A percentile compares a stretch with the other conserved stretches of the same genome.
Conservation (phyloP, 192 early-diverging fungal species). For the Coemansia sp. region DNA sequence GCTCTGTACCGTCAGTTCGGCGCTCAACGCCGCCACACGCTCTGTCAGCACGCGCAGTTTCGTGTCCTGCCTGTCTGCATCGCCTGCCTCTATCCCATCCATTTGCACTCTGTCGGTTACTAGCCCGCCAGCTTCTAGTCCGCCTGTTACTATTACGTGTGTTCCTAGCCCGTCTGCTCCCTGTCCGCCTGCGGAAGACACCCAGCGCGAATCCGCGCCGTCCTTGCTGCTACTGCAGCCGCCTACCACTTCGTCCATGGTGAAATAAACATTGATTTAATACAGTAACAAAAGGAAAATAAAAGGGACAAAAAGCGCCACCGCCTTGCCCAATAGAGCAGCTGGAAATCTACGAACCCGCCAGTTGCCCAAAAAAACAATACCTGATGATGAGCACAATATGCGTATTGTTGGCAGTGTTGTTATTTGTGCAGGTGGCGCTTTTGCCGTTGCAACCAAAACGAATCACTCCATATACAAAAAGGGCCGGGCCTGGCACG, state of each 20-base stretch:
- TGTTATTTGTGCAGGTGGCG: neutral
- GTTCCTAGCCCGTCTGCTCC: no score
- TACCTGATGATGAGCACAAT: neutral
- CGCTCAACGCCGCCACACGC: slow-evolving; percentile 16
- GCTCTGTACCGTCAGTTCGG: no score
- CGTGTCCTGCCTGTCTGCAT: neutral
- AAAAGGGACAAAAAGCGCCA: slow-evolving; percentile 1
- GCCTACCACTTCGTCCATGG: neutral
- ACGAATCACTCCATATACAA: neutral
- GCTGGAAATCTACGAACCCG: neutral
- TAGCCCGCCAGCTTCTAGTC: no score
- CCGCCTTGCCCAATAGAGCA: neutral
- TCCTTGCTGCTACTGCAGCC: neutral
- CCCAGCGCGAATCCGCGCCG: neutral
- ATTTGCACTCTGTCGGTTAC: neutral
- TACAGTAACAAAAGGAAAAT: neutral
- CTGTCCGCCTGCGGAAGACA: no score
- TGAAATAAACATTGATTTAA: neutral
- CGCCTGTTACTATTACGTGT: no score
- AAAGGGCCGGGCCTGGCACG: neutral
- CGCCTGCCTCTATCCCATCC: neutral
- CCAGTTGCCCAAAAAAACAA: neutral
- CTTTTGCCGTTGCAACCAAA: neutral
- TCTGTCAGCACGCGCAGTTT: slow-evolving; percentile 12
- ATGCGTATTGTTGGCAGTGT: neutral